These are phyloP conservation scores for Sclerotinia borealis DNA, from an alignment of 2,329 filamentous ascomycete genomes.

Conservation along the genomic window DNA sequence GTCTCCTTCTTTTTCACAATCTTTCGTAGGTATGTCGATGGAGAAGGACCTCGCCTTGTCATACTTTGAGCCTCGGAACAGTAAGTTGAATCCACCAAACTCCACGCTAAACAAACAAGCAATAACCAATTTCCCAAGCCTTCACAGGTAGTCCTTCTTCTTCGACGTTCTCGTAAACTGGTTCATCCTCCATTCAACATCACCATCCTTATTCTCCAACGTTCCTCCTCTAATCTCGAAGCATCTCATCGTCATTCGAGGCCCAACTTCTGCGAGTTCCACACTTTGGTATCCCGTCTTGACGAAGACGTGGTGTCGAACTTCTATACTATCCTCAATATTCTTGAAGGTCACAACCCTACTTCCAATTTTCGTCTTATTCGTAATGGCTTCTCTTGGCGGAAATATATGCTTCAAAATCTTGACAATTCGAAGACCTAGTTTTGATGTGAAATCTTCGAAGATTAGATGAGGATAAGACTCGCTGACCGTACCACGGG, in stretches of 20 bases:
- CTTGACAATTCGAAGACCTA: constrained; percentile 79
- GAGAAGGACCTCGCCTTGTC: constrained; percentile 9
- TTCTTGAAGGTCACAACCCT: constrained; percentile 92
- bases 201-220: constrained; percentile 88
- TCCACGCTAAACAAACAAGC: constrained; percentile 29
- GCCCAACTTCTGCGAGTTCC: constrained; percentile 82
- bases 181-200: constrained; percentile 93
- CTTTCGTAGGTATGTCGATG: constrained; percentile 10
- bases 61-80: constrained; percentile 8
- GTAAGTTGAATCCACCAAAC: constrained; percentile 27
- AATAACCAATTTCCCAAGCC: constrained; percentile 17
- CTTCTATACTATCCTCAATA: constrained; percentile 87
- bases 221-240: constrained; percentile 93
- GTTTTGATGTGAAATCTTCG: constrained; percentile 77
- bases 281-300: constrained; percentile 86
- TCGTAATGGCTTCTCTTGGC: constrained; percentile 69
- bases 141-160: constrained; percentile 92
- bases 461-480: constrained; percentile 93
- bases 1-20: constrained; percentile 8
- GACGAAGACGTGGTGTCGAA: constrained; percentile 91
- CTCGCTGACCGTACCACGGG: constrained; percentile 83
- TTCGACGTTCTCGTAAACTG: constrained; percentile 89
- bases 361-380: constrained; percentile 71
- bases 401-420: constrained; percentile 93
- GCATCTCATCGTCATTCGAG: constrained; percentile 92